phyloP scores from a whole-genome alignment of 2,329 filamentous ascomycete species.

The Apiospora malaysiana region DNA sequence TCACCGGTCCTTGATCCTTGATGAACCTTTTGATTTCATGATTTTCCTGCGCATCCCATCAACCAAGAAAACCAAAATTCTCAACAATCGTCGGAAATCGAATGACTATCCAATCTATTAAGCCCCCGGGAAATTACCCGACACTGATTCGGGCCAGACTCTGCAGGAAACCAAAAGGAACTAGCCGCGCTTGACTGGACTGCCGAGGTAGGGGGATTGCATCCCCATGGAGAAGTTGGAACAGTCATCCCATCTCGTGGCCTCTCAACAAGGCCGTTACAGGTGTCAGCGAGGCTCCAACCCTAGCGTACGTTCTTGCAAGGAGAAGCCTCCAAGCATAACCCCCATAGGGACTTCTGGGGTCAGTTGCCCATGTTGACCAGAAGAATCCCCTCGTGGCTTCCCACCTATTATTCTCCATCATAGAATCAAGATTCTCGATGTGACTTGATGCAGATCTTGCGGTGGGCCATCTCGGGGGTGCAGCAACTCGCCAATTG shows the following conservation, averaged over 20 bases:
- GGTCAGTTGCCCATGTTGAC: background rate
- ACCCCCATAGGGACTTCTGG: background rate
- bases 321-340: background rate
- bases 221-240: constrained; percentile 2
- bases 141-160: background rate
- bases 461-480: background rate
- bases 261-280: constrained; percentile 1
- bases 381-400: background rate
- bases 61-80: background rate
- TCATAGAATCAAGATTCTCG: background rate
- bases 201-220: background rate
- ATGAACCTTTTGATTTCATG: background rate
- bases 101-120: background rate
- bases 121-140: constrained; percentile 1
- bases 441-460: background rate
- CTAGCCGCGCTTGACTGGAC: background rate
- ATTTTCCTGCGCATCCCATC: background rate
- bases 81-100: background rate
- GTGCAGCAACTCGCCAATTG: background rate
- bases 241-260: background rate
- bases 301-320: background rate
- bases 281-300: background rate
- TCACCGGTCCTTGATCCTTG: background rate
- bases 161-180: background rate
- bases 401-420: background rate